These are phyloP conservation scores for Ilyonectria sp. DNA, from an alignment of 2,329 filamentous ascomycete genomes.

Conservation along the genomic window DNA sequence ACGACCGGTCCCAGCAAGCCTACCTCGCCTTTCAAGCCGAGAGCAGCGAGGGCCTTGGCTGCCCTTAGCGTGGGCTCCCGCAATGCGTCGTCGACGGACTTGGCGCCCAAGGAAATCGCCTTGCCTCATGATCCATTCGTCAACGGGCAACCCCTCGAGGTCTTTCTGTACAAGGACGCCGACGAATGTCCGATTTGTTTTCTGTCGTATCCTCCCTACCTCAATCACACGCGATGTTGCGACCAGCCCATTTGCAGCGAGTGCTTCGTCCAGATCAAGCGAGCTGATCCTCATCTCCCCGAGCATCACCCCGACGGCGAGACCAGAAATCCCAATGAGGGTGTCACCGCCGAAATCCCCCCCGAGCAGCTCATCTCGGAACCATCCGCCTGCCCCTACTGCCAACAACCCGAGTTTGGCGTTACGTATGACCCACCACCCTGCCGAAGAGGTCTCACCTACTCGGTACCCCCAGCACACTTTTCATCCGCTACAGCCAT, in stretches of 20 bases:
- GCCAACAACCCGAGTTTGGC: conserved; percentile 93
- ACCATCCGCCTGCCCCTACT: conserved; percentile 93
- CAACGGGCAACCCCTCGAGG: conserved; percentile 94
- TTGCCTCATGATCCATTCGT: conserved; percentile 88
- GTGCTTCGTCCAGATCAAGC: conserved; percentile 98
- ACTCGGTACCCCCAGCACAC: conserved; percentile 65
- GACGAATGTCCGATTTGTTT: conserved; percentile 97
- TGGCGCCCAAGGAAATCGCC: conserved; percentile 82
- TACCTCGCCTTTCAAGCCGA: conserved; percentile 79
- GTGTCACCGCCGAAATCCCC: conserved; percentile 62
- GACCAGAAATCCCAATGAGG: conserved; percentile 54
- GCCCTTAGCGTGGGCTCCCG: conserved; percentile 82
- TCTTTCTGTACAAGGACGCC: conserved; percentile 92
- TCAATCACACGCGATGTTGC: conserved; percentile 95
- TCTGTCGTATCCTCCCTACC: conserved; percentile 92
- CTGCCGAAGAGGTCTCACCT: conserved; percentile 87
- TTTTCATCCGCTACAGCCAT: conserved; percentile 75
- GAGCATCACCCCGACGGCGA: conserved; percentile 76
- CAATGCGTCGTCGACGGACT: conserved; percentile 79
- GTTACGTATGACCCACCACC: conserved; percentile 94
- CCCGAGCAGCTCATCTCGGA: conserved; percentile 86
- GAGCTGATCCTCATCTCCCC: conserved; percentile 90
- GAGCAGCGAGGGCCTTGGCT: conserved; percentile 88
- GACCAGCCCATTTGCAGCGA: conserved; percentile 98
- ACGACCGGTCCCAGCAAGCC: conserved; percentile 53